These are phyloP conservation scores for Morella rubra DNA, from an alignment of 306 rosid genomes.

Conservation along the genomic window DNA sequence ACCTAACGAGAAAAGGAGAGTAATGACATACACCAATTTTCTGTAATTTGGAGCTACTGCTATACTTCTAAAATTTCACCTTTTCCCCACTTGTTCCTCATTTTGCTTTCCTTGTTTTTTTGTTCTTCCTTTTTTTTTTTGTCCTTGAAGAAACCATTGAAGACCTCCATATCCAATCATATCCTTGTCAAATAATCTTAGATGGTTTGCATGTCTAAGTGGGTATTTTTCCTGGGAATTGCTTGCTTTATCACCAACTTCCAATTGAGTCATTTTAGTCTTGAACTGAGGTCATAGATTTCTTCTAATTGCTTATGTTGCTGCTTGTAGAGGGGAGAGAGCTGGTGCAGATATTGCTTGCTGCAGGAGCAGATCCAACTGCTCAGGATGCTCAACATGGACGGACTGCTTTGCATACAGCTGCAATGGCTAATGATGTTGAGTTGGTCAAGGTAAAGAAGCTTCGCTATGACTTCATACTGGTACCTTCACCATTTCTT, in stretches of 20 bases:
- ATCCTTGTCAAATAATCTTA: not conserved
- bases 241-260: not conserved
- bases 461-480: constrained; percentile 20
- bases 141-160: not conserved
- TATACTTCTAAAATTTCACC: not conserved
- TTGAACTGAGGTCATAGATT: not conserved
- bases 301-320: constrained; percentile 21
- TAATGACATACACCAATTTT: not conserved
- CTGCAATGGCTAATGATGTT: constrained; percentile 86
- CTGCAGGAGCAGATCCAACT: constrained; percentile 89
- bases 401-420: constrained; percentile 93
- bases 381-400: constrained; percentile 89
- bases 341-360: constrained; percentile 82
- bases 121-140: not conserved
- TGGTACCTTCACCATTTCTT: constrained; percentile 17
- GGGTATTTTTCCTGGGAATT: not conserved
- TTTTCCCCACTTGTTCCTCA: not conserved
- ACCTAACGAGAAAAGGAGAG: not conserved
- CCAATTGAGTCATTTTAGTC: not conserved
- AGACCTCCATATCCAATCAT: not conserved
- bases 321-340: constrained; percentile 79
- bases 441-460: constrained; percentile 79
- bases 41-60: not conserved
- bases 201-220: constrained; percentile 3
- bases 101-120: not conserved